Percentiles rank a stretch among this genome's conserved stretches.
Evolutionary conservation across 2,329 filamentous ascomycete genomes (phyloP).

Genomic region (Exserohilum rostratum): DNA sequence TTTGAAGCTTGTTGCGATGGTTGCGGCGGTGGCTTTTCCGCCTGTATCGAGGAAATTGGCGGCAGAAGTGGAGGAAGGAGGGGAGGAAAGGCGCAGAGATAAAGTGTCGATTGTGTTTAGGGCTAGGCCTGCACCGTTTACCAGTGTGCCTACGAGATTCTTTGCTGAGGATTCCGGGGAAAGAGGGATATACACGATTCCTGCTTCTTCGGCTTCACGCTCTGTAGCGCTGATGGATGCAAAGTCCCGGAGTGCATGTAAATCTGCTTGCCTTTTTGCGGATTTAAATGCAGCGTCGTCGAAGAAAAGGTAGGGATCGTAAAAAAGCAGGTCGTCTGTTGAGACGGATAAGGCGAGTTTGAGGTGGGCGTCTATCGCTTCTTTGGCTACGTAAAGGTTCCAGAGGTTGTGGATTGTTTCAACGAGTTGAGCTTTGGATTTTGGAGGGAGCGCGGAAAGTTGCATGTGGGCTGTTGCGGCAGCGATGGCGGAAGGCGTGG

Average conservation of each 20-base stretch:
- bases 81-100: conserved; percentile 63
- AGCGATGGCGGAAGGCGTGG: conserved; percentile 48
- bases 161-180: conserved; percentile 45
- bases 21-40: conserved; percentile 82
- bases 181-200: conserved; percentile 79
- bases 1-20: conserved; percentile 77
- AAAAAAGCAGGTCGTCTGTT: conserved; percentile 56
- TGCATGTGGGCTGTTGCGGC: conserved; percentile 59
- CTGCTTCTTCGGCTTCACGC: conserved; percentile 68
- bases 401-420: conserved; percentile 62
- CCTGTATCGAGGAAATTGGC: conserved; percentile 92
- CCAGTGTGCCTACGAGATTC: conserved; percentile 77
- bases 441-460: conserved; percentile 55
- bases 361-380: conserved; percentile 67
- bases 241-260: conserved; percentile 64
- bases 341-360: conserved; percentile 50
- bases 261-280: conserved; percentile 64
- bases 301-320: conserved; percentile 66
- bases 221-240: conserved; percentile 62
- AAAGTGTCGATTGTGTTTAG: conserved; percentile 92
- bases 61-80: conserved; percentile 48
- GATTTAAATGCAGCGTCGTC: conserved; percentile 73
- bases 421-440: conserved; percentile 54
- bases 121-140: conserved; percentile 87
- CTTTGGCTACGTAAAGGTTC: conserved; percentile 66